These are phyloP conservation scores for Drechslera avenae DNA, from an alignment of 2,329 filamentous ascomycete species.

Conservation along the genomic window DNA sequence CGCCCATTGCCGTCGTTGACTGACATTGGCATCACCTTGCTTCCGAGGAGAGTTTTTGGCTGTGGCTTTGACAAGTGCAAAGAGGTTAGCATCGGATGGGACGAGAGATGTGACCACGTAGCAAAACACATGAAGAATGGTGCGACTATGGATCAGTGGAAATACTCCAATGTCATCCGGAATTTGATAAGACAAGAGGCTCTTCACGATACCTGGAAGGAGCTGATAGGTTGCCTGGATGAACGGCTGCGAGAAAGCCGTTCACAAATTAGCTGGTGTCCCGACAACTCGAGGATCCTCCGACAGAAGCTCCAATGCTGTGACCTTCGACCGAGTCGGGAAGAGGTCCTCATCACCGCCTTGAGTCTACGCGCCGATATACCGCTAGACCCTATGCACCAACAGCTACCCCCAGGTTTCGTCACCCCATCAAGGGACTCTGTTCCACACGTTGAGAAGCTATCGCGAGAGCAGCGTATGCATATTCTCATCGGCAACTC, in stretches of 20 bases:
- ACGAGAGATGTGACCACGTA: slow-evolving; percentile 47
- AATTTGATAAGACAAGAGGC: slow-evolving; percentile 47
- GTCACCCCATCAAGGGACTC: slow-evolving; percentile 44
- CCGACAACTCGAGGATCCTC: slow-evolving; percentile 43
- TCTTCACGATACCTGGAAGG: slow-evolving; percentile 46
- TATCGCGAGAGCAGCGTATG: slow-evolving; percentile 44
- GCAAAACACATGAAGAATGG: slow-evolving; percentile 49
- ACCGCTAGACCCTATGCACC: slow-evolving; percentile 32
- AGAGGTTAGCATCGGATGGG: slow-evolving; percentile 48
- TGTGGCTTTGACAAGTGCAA: slow-evolving; percentile 49
- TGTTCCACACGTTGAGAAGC: slow-evolving; percentile 37
- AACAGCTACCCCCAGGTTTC: slow-evolving; percentile 42
- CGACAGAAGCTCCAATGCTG: slow-evolving; percentile 48
- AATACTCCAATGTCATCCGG: slow-evolving; percentile 47
- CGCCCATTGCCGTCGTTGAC: slow-evolving; percentile 43
- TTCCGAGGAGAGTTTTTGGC: slow-evolving; percentile 44
- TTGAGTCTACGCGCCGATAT: slow-evolving; percentile 45
- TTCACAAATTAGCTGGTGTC: slow-evolving; percentile 48
- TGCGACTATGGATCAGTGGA: slow-evolving; percentile 42
- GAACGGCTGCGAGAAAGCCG: slow-evolving; percentile 41
- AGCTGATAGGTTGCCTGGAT: slow-evolving; percentile 40
- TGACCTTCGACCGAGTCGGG: slow-evolving; percentile 44
- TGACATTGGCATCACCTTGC: slow-evolving; percentile 42
- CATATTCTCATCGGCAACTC: slow-evolving; percentile 44
- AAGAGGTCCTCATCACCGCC: slow-evolving; percentile 45